A percentile compares a stretch with the other conserved stretches of the same genome.
These are phyloP conservation scores for Boletus rubescentipes DNA, from an alignment of 768 basidiomycete species.

Conservation along the genomic window DNA sequence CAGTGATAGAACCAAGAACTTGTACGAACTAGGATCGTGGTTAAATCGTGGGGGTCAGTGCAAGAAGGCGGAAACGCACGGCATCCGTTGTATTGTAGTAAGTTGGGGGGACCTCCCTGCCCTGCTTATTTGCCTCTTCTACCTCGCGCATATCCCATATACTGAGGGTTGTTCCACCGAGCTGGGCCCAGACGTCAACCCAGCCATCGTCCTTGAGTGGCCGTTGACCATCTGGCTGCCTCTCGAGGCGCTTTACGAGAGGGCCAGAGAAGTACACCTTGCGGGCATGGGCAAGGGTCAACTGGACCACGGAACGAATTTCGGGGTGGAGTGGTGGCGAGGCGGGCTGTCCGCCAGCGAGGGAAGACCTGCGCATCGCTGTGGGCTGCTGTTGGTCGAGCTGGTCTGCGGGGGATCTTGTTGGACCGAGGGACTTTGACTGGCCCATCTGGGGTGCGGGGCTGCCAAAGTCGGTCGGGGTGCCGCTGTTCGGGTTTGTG, in stretches of 20 bases:
- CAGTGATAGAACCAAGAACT: conserved; percentile 72
- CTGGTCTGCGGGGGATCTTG: conserved; percentile 19
- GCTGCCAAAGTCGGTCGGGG: conserved; percentile 22
- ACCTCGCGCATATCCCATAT: conserved; percentile 91
- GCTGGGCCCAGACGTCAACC: conserved; percentile 86
- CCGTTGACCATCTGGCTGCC: conserved; percentile 71
- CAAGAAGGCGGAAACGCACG: conserved; percentile 45
- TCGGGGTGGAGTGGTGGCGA: conserved; percentile 67
- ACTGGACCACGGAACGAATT: conserved; percentile 74
- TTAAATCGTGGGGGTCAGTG: conserved; percentile 1
- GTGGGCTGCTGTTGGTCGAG: conserved; percentile 24
- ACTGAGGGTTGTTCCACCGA: conserved; percentile 85
- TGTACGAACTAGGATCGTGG: conserved; percentile 60
- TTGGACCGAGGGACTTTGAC: conserved; percentile 33
- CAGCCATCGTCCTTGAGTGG: conserved; percentile 75
- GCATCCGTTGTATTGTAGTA: conserved; percentile 90
- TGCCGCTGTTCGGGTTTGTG: conserved; percentile 10
- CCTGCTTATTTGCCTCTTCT: conserved; percentile 77
- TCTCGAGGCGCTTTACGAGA: conserved; percentile 72
- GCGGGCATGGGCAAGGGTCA: conserved; percentile 74
- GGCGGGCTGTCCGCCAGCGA: conserved; percentile 12
- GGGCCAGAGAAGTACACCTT: conserved; percentile 89
- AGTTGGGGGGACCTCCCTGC: conserved; percentile 79
- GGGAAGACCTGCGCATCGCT: conserved; percentile 20
- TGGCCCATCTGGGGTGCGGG: conserved; percentile 33